These are phyloP conservation scores for Rosa lucieae DNA, from an alignment of 306 rosid species.

Conservation along the genomic window DNA sequence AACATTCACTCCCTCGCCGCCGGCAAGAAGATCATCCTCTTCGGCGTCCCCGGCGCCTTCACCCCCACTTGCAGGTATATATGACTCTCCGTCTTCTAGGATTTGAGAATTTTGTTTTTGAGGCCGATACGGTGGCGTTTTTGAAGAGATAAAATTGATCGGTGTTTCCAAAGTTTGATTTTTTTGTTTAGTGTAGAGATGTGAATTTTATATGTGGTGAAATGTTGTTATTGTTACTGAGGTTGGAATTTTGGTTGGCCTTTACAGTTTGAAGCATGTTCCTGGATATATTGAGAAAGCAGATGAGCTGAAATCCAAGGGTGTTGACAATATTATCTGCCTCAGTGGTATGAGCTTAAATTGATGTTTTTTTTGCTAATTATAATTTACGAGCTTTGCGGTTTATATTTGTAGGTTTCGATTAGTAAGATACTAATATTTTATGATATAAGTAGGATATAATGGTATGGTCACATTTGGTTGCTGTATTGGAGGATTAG, in stretches of 20 bases:
- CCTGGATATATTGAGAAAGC: constrained; percentile 81
- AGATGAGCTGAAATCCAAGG: constrained; percentile 72
- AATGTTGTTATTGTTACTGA: neutral
- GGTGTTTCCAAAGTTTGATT: neutral
- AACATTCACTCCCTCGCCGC: constrained; percentile 68
- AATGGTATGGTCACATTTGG: neutral
- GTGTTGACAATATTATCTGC: constrained; percentile 64
- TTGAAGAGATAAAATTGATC: neutral
- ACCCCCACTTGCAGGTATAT: constrained; percentile 85
- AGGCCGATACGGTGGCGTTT: neutral
- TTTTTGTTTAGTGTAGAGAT: neutral
- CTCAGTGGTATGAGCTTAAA: constrained; percentile 53
- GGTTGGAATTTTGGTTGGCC: neutral
- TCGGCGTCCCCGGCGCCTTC: constrained; percentile 94
- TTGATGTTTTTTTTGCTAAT: neutral
- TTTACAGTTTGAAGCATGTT: constrained; percentile 72
- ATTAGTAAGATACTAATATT: neutral
- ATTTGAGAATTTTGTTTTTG: neutral
- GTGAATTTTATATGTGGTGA: neutral
- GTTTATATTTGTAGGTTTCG: neutral
- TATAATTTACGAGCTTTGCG: neutral
- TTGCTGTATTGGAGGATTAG: neutral
- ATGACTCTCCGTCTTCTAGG: neutral
- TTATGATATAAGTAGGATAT: neutral
- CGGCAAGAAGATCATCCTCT: constrained; percentile 71